Evolutionary conservation across 129 eudicot species (phyloP).

Genomic region (Saussurea involucrata): DNA sequence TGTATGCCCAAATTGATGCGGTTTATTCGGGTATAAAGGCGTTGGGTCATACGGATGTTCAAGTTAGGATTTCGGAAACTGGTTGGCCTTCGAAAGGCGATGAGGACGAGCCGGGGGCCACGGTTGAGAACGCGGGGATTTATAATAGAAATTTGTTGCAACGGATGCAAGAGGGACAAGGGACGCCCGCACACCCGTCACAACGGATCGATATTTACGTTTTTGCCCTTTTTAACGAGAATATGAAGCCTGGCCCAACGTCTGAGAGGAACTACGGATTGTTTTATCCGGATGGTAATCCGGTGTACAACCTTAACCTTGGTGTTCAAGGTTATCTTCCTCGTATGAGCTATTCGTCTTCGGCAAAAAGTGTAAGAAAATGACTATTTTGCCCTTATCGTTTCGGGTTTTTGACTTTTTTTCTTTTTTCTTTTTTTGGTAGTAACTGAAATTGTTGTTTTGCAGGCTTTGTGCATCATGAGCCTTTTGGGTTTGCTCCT

Average conservation of each 20-base stretch:
- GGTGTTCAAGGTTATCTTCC: constrained; percentile 79
- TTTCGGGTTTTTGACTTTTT: background rate
- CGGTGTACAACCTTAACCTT: constrained; percentile 77
- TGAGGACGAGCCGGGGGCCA: constrained; percentile 74
- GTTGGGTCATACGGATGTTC: constrained; percentile 69
- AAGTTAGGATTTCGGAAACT: constrained; percentile 79
- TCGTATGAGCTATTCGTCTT: constrained; percentile 63
- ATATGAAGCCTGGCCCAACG: constrained; percentile 79
- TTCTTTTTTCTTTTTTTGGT: too few species aligned
- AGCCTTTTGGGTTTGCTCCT: constrained; percentile 22
- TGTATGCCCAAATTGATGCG: constrained; percentile 93
- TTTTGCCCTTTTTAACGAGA: constrained; percentile 92
- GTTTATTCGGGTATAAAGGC: constrained; percentile 84
- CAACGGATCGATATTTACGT: constrained; percentile 69
- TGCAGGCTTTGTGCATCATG: constrained; percentile 39
- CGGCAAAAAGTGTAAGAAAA: constrained; percentile 52
- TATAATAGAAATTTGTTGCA: constrained; percentile 80
- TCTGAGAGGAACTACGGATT: constrained; percentile 96
- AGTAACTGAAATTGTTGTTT: background rate
- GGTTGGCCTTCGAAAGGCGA: constrained; percentile 99
- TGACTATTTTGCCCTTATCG: constrained; percentile 9
- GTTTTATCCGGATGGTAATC: constrained; percentile 79
- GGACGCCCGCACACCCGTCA: constrained; percentile 80
- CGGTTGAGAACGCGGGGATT: constrained; percentile 66
- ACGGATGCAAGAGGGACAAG: constrained; percentile 53